A percentile compares a stretch with the other conserved stretches of the same genome.
Evolutionary conservation across 2,329 filamentous ascomycete species (phyloP).

Genomic region (Arthrobotrys conoides): DNA sequence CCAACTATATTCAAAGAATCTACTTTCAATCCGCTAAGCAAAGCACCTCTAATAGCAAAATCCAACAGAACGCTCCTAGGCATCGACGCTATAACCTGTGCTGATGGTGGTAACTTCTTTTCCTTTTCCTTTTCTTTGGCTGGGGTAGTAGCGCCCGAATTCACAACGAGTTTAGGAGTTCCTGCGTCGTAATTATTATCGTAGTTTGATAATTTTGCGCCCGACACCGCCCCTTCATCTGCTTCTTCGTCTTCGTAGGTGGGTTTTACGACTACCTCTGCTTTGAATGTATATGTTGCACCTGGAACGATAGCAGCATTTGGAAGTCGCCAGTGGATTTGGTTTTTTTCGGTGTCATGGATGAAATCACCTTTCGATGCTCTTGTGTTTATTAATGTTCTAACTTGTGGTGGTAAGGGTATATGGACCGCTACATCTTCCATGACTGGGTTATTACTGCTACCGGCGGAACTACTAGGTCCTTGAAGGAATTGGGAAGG

Average conservation of each 20-base stretch:
- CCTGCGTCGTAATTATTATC: conserved; percentile 60
- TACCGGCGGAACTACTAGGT: conserved; percentile 41
- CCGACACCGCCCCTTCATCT: conserved; percentile 70
- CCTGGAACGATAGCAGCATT: conserved; percentile 57
- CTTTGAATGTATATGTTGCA: conserved; percentile 62
- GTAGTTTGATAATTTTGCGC: conserved; percentile 65
- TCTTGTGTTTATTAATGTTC: conserved; percentile 62
- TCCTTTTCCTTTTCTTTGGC: conserved; percentile 66
- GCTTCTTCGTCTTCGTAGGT: conserved; percentile 66
- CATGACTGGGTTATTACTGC: conserved; percentile 61
- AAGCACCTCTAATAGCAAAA: conserved; percentile 78
- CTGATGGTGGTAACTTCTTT: conserved; percentile 66
- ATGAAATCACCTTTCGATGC: conserved; percentile 63
- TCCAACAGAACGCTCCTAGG: conserved; percentile 82
- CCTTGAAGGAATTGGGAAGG: conserved; percentile 69
- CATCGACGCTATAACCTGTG: conserved; percentile 83
- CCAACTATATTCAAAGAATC: conserved; percentile 78
- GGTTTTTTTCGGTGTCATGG: conserved; percentile 62
- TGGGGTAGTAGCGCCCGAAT: conserved; percentile 60
- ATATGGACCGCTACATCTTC: conserved; percentile 63
- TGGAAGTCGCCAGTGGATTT: conserved; percentile 63
- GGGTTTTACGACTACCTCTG: conserved; percentile 65
- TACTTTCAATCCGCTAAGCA: conserved; percentile 77
- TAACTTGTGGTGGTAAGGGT: conserved; percentile 62
- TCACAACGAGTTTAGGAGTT: conserved; percentile 2